Percentiles rank a stretch among this genome's conserved stretches.
phyloP scores from a whole-genome alignment of 768 basidiomycete genomes.

The Saitozyma podzolica region DNA sequence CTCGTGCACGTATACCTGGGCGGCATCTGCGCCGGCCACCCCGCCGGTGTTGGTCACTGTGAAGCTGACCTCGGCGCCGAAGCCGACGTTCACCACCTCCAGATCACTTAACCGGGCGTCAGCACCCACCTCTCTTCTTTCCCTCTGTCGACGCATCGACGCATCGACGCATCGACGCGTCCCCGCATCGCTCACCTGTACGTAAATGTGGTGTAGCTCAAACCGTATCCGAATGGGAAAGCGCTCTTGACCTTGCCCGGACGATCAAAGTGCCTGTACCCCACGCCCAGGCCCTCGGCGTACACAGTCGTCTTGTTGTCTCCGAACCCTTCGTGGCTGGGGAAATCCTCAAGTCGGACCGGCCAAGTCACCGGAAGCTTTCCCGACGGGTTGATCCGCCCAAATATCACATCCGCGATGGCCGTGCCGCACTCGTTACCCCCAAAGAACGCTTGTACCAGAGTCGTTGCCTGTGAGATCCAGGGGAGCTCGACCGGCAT shows the following conservation, averaged over 20 bases:
- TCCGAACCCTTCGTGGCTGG: slow-evolving; percentile 23
- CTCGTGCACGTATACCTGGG: slow-evolving; percentile 65
- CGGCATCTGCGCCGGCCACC: slow-evolving; percentile 62
- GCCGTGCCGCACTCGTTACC: slow-evolving; percentile 43
- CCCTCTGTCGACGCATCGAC: too few species aligned
- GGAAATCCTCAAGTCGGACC: slow-evolving; percentile 19
- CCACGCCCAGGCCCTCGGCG: slow-evolving; percentile 47
- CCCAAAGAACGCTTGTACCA: slow-evolving; percentile 59
- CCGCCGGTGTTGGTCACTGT: slow-evolving; percentile 62
- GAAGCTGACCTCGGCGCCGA: slow-evolving; percentile 51
- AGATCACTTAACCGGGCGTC: slow-evolving; percentile 12
- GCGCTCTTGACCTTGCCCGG: slow-evolving; percentile 22
- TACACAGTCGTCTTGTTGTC: slow-evolving; percentile 37
- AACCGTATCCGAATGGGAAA: slow-evolving; percentile 49
- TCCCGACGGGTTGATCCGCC: slow-evolving; percentile 36
- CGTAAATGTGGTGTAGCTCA: slow-evolving; percentile 44
- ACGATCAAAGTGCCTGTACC: slow-evolving; percentile 51
- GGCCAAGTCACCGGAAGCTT: slow-evolving; percentile 38
- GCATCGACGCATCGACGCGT: not conserved
- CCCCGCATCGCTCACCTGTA: slow-evolving; percentile 23
- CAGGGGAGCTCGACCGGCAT: slow-evolving; percentile 69
- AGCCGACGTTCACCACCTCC: slow-evolving; percentile 35
- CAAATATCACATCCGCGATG: slow-evolving; percentile 47
- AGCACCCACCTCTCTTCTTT: too few species aligned
- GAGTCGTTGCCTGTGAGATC: slow-evolving; percentile 59